A percentile compares a stretch with the other conserved stretches of the same genome.
phyloP scores from a whole-genome alignment of 2,329 filamentous ascomycete genomes.

The Fusarium tanahbumbuense region DNA sequence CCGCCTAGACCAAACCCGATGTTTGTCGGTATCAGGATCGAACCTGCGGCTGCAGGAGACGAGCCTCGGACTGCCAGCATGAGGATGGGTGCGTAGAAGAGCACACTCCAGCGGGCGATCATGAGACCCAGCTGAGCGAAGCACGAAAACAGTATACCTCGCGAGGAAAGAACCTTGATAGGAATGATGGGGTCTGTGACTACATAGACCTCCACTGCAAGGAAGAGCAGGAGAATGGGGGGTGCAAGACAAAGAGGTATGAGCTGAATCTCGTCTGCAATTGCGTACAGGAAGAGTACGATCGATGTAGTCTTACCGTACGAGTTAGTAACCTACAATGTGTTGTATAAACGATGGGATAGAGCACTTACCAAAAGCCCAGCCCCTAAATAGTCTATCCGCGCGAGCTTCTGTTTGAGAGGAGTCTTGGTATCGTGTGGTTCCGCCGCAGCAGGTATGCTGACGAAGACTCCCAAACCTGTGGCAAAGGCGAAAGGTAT shows the following conservation, averaged over 20 bases:
- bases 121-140: slow-evolving; percentile 81
- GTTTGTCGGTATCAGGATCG: slow-evolving; percentile 85
- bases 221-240: slow-evolving; percentile 62
- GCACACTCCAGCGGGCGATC: slow-evolving; percentile 81
- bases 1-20: slow-evolving; percentile 81
- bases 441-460: slow-evolving; percentile 64
- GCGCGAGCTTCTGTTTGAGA: slow-evolving; percentile 65
- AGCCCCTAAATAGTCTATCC: slow-evolving; percentile 81
- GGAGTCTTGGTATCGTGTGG: slow-evolving; percentile 43
- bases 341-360: not conserved
- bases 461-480: slow-evolving; percentile 71
- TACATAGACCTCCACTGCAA: slow-evolving; percentile 71
- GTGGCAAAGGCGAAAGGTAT: slow-evolving; percentile 71
- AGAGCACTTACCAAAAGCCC: slow-evolving; percentile 66
- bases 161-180: slow-evolving; percentile 73
- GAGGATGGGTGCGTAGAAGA: slow-evolving; percentile 86
- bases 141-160: slow-evolving; percentile 78
- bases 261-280: slow-evolving; percentile 71
- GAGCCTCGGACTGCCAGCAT: slow-evolving; percentile 80
- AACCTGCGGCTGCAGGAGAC: slow-evolving; percentile 75
- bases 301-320: slow-evolving; percentile 67
- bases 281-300: slow-evolving; percentile 76
- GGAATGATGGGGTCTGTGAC: slow-evolving; percentile 80
- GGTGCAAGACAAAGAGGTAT: slow-evolving; percentile 71
- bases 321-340: slow-evolving; percentile 6